Base-by-base conservation (phyloP, 176 grass and related monocot species). In the Bothriochloa decipiens region DNA sequence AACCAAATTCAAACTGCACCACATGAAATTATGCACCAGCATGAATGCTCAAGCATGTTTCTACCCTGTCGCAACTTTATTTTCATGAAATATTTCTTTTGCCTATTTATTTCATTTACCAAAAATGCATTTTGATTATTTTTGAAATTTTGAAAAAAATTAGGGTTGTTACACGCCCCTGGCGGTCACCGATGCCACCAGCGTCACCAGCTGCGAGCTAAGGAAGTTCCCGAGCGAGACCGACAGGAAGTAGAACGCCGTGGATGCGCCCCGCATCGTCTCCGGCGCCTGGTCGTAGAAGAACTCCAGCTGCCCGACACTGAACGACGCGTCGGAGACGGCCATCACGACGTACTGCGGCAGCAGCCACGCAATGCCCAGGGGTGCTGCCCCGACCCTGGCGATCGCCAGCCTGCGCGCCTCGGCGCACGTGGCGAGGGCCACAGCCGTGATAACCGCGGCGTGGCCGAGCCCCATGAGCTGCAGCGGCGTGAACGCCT, bases 281-380 rank as follows among this genome's bases (percentile, higher is more conserved):
- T 87, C 80, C 23, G 88, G 88, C 18, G 88, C 85, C 72, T 90
- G 78, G 65, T 77, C 65, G 79, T 90, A 90, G 73, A 90, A 90
- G 83, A 90, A 90, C 78, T 82, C 78, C 65, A 86, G 33, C 33
- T 90, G 65, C 23, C 83, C 78, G 58, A 83, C 75, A n/a, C 39
- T 18, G 17, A 87, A 69, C 32, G 81, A 68, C 42, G 70, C 76
- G 70, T 84, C 85, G 3, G 84, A 83, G 61, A 80, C 69, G 4
- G 81, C 81, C 68, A 87, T 87, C 68, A 64, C 62, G 18, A 65
- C 37, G 76, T 84, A 91, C 76, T 87, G 89, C 50, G 85, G 85
- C 17, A 91, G 61, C 63, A 87, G 85, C 85, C 89, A 91, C 17
- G 63, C 76, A 28, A 91, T 84, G 49, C 75, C 52, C 68, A 91